Conservation (phyloP, 371 early-diverging fungal genomes). For the Thermomucor indicae-seudaticae region DNA sequence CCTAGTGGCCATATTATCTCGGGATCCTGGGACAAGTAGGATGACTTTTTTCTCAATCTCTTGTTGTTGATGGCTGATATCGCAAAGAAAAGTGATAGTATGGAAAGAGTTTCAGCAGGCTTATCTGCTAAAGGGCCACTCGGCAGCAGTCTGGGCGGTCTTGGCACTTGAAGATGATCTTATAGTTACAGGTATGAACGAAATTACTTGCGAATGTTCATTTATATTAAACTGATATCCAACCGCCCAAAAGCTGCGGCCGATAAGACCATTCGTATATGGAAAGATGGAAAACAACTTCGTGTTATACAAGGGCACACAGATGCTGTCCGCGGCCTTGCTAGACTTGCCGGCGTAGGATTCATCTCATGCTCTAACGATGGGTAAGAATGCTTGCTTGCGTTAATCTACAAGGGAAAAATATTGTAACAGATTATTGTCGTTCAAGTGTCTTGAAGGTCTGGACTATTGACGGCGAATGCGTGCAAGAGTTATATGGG, state of each 20-base stretch:
- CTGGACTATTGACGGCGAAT: slow-evolving; percentile 76
- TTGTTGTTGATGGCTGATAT: not conserved
- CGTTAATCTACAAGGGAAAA: not conserved
- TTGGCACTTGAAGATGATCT: slow-evolving; percentile 65
- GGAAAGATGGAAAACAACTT: slow-evolving; percentile 69
- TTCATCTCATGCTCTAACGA: slow-evolving; percentile 93
- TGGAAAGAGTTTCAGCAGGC: slow-evolving; percentile 80
- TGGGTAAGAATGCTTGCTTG: slow-evolving; percentile 38
- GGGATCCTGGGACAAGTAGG: slow-evolving; percentile 96
- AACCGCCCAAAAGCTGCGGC: slow-evolving; percentile 81
- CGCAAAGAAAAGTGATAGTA: slow-evolving; percentile 42
- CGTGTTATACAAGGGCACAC: slow-evolving; percentile 84
- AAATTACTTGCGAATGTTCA: not conserved
- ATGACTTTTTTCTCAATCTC: not conserved
- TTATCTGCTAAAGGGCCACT: slow-evolving; percentile 76
- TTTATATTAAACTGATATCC: not conserved
- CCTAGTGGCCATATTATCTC: slow-evolving; percentile 75
- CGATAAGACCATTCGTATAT: slow-evolving; percentile 87
- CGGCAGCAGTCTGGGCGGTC: slow-evolving; percentile 91
- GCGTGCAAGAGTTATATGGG: slow-evolving; percentile 74
- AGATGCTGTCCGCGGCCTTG: slow-evolving; percentile 87
- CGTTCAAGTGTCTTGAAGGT: slow-evolving; percentile 53
- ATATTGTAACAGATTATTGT: not conserved
- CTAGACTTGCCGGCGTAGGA: slow-evolving; percentile 54
- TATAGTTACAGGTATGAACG: slow-evolving; percentile 72